A percentile compares a stretch with the other conserved stretches of the same genome.
phyloP scores from a whole-genome alignment of 805 yeast species.

The Sungouiozyma ichnusensis region DNA sequence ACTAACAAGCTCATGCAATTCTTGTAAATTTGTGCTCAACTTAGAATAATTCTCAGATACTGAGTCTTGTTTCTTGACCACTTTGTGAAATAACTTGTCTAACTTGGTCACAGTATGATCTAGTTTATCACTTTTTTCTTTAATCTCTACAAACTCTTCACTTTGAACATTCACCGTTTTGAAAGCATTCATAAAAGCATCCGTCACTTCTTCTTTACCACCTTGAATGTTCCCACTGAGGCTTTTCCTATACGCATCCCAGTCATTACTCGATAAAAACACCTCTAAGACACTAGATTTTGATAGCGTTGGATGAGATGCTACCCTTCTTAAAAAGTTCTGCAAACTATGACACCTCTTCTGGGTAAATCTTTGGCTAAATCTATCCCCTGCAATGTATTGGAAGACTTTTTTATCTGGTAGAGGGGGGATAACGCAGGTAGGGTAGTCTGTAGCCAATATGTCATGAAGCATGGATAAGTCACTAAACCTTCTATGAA shows the following conservation, averaged over 20 bases:
- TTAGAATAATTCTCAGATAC: slow-evolving; percentile 63
- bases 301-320: slow-evolving; percentile 62
- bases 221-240: slow-evolving; percentile 17
- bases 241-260: slow-evolving; percentile 27
- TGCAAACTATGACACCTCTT: slow-evolving; percentile 74
- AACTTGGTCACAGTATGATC: slow-evolving; percentile 74
- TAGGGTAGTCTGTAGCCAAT: slow-evolving; percentile 68
- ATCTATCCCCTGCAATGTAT: slow-evolving; percentile 88
- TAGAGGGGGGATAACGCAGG: slow-evolving; percentile 80
- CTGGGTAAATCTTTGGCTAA: slow-evolving; percentile 71
- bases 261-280: slow-evolving; percentile 24
- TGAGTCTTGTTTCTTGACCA: slow-evolving; percentile 62
- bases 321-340: slow-evolving; percentile 61
- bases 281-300: slow-evolving; percentile 47
- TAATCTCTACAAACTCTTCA: slow-evolving; percentile 73
- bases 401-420: slow-evolving; percentile 90
- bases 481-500: slow-evolving; percentile 69
- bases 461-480: slow-evolving; percentile 70
- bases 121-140: slow-evolving; percentile 70
- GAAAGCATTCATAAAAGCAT: slow-evolving; percentile 88
- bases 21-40: slow-evolving; percentile 58
- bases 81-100: slow-evolving; percentile 66
- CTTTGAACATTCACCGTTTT: slow-evolving; percentile 58
- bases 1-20: slow-evolving; percentile 51
- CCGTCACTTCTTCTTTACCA: slow-evolving; percentile 65